phyloP scores from a whole-genome alignment of 2,329 filamentous ascomycete species.

The Aphanocladium album region DNA sequence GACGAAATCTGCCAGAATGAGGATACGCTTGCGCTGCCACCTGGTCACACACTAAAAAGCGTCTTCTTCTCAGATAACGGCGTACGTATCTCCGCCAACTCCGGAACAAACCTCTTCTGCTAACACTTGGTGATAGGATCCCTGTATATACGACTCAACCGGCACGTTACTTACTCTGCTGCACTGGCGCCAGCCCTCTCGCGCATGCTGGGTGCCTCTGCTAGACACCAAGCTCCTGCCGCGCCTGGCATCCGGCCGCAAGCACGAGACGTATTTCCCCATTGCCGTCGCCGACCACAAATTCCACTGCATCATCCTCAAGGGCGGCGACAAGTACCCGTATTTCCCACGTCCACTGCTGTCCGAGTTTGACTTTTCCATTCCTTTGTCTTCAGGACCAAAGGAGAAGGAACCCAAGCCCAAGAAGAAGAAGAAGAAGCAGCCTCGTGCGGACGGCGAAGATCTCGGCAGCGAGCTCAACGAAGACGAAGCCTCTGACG shows the following conservation, averaged over 20 bases:
- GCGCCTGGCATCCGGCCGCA: slow-evolving; percentile 77
- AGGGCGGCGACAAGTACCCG: slow-evolving; percentile 86
- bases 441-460: slow-evolving; percentile 24
- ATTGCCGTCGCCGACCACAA: slow-evolving; percentile 86
- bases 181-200: slow-evolving; percentile 82
- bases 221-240: slow-evolving; percentile 82
- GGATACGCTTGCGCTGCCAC: slow-evolving; percentile 79
- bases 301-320: slow-evolving; percentile 98
- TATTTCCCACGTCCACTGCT: slow-evolving; percentile 89
- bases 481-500: slow-evolving; percentile 26
- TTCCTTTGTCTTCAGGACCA: slow-evolving; percentile 63
- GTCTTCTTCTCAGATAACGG: slow-evolving; percentile 91
- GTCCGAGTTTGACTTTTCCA: slow-evolving; percentile 86
- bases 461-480: slow-evolving; percentile 21
- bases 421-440: slow-evolving; percentile 24
- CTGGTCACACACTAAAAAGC: slow-evolving; percentile 66
- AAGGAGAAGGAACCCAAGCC: slow-evolving; percentile 30
- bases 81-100: slow-evolving; percentile 43
- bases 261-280: slow-evolving; percentile 89
- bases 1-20: slow-evolving; percentile 94
- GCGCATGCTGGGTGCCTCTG: slow-evolving; percentile 86
- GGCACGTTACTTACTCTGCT: slow-evolving; percentile 82
- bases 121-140: slow-evolving; percentile 55
- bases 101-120: background rate
- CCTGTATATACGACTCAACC: slow-evolving; percentile 91